Evolutionary conservation across 805 yeast species (phyloP).

Genomic region (Yarrowia deformans): DNA sequence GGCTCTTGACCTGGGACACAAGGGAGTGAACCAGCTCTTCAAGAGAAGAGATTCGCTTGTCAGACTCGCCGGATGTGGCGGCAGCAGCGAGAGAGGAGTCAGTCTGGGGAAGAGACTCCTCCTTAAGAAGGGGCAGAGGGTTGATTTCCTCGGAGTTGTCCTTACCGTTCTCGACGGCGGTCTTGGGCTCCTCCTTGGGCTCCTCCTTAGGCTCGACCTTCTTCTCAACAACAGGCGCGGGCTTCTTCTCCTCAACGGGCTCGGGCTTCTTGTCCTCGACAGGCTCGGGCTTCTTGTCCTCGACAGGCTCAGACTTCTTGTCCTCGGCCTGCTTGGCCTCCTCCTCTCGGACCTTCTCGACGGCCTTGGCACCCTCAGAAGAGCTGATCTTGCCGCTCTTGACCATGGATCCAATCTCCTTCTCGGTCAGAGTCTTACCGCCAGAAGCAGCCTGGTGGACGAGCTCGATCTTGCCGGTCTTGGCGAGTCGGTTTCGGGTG

Average conservation of each 20-base stretch:
- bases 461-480: conserved; percentile 42
- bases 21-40: conserved; percentile 34
- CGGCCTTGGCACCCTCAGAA: conserved; percentile 40
- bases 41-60: conserved; percentile 27
- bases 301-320: conserved; percentile 3
- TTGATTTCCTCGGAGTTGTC: conserved; percentile 23
- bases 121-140: conserved; percentile 35
- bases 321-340: conserved; percentile 39
- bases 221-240: conserved; percentile 19
- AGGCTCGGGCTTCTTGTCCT: conserved; percentile 17
- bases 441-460: conserved; percentile 41
- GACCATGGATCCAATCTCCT: conserved; percentile 38
- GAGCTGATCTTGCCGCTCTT: conserved; percentile 36
- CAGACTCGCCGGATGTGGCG: conserved; percentile 5
- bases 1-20: conserved; percentile 33
- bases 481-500: conserved; percentile 41
- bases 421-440: conserved; percentile 34
- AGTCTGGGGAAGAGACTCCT: conserved; percentile 30
- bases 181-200: conserved; percentile 16
- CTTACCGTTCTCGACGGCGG: conserved; percentile 14
- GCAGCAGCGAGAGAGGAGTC: conserved; percentile 11
- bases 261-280: conserved; percentile 9
- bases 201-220: conserved; percentile 11
- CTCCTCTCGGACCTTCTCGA: conserved; percentile 40
- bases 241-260: conserved; percentile 25